Evolutionary conservation across 1,284 basidiomycete species (phyloP).

Genomic region (Macrocystidia cucumis): DNA sequence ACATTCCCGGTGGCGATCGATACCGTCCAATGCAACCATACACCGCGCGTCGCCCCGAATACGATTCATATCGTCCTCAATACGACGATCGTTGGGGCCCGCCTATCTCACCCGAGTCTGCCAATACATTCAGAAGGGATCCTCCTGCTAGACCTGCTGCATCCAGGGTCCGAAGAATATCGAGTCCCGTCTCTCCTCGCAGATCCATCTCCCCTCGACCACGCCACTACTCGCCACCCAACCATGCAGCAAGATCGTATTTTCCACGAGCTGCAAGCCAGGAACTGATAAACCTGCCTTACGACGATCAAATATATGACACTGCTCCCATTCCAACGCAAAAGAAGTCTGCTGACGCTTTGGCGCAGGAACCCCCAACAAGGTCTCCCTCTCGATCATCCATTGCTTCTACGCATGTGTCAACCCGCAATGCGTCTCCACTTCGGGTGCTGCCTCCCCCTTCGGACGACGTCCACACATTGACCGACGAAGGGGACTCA

Average conservation of each 20-base stretch:
- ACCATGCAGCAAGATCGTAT: conserved; percentile 5
- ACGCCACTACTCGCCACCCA: conserved; percentile 9
- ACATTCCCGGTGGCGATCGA: conserved; percentile 27
- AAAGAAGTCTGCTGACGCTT: background rate
- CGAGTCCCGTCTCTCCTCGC: conserved; percentile 11
- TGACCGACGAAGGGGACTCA: too few relatives aligned
- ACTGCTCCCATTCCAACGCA: conserved; percentile 4
- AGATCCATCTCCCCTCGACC: conserved; percentile 14
- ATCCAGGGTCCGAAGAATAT: conserved; percentile 8
- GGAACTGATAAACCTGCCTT: background rate
- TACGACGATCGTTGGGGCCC: conserved; percentile 4
- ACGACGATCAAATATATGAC: conserved; percentile 9
- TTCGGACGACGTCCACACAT: background rate
- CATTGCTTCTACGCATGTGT: conserved; percentile 27
- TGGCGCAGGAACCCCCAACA: conserved; percentile 10
- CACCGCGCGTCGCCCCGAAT: conserved; percentile 16
- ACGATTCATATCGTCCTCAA: conserved; percentile 34
- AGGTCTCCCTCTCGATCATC: conserved; percentile 28
- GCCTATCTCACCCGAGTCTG: background rate
- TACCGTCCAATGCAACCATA: conserved; percentile 33
- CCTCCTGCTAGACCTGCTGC: conserved; percentile 6
- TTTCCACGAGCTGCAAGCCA: conserved; percentile 1
- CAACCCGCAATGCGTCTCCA: conserved; percentile 9
- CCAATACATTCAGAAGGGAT: conserved; percentile 8
- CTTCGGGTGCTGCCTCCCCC: conserved; percentile 4